Evolutionary conservation across 116 monocot genomes (phyloP).

Genomic region (Zostera marina): DNA sequence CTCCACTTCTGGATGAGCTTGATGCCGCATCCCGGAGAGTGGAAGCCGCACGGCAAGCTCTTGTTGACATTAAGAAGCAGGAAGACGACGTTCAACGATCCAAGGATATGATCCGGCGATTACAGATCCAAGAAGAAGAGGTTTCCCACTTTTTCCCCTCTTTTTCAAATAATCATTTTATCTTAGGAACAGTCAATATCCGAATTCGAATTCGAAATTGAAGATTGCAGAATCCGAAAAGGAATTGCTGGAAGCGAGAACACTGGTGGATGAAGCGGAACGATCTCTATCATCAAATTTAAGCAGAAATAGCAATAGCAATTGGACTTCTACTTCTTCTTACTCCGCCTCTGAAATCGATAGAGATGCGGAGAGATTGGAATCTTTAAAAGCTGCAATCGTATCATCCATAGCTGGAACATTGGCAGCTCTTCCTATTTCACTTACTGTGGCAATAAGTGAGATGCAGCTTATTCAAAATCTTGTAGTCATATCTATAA

Average conservation of each 20-base stretch:
- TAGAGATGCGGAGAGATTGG: slow-evolving; percentile 41
- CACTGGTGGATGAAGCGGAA: slow-evolving; percentile 64
- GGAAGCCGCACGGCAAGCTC: slow-evolving; percentile 19
- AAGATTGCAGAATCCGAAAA: slow-evolving; percentile 71
- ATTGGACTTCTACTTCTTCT: too few species aligned
- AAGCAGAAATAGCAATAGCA: neutral
- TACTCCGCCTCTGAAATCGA: slow-evolving; percentile 7
- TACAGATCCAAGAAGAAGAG: slow-evolving; percentile 45
- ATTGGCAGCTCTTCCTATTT: slow-evolving; percentile 56
- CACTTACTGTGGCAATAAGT: slow-evolving; percentile 36
- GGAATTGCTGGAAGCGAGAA: slow-evolving; percentile 50
- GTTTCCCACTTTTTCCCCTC: slow-evolving; percentile 7
- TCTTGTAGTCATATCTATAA: slow-evolving; percentile 28
- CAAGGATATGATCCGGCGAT: slow-evolving; percentile 27
- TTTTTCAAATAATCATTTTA: neutral
- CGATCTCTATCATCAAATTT: slow-evolving; percentile 34
- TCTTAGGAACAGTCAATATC: neutral
- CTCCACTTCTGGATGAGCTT: neutral
- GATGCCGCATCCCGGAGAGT: slow-evolving; percentile 1
- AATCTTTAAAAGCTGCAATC: slow-evolving; percentile 61
- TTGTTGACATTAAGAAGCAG: slow-evolving; percentile 51
- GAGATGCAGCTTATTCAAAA: slow-evolving; percentile 22
- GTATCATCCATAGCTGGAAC: slow-evolving; percentile 51
- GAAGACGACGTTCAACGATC: slow-evolving; percentile 29
- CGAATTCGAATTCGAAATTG: neutral